Percentiles rank a stretch among this genome's conserved stretches.
phyloP scores from a whole-genome alignment of 2,329 filamentous ascomycete genomes.

The Clonostachys chloroleuca region DNA sequence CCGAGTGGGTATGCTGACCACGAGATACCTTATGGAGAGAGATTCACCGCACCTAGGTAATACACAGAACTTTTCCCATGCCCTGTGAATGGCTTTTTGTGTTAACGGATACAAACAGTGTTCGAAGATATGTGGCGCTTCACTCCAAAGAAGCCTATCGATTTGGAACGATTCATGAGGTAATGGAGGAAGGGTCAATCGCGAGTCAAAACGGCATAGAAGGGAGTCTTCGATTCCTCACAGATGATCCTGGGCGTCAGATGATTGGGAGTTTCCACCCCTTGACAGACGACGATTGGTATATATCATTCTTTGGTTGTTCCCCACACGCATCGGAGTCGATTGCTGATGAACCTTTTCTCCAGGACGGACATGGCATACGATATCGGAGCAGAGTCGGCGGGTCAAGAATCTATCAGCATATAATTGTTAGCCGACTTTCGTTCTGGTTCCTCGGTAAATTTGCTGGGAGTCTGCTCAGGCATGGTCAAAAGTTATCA shows the following conservation, averaged over 20 bases:
- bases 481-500: background rate
- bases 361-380: conserved; percentile 2
- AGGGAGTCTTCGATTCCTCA: conserved; percentile 64
- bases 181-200: background rate
- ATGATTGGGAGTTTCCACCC: conserved; percentile 64
- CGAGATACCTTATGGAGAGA: conserved; percentile 2
- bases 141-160: conserved; percentile 1
- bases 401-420: background rate
- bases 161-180: background rate
- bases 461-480: no score
- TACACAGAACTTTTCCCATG: no score
- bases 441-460: background rate
- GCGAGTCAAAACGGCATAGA: background rate
- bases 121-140: background rate
- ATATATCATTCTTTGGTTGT: background rate
- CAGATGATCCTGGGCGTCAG: conserved; percentile 71
- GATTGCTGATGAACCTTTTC: no score
- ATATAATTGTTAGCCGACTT: background rate
- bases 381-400: background rate
- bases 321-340: no score
- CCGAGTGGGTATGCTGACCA: conserved; percentile 3
- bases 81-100: background rate
- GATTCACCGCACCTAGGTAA: conserved; percentile 2
- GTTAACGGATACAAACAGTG: background rate
- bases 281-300: conserved; percentile 68